A percentile compares a stretch with the other conserved stretches of the same genome.
These are phyloP conservation scores for Jatropha podagrica DNA, from an alignment of 441 rosid genomes.

Conservation along the genomic window DNA sequence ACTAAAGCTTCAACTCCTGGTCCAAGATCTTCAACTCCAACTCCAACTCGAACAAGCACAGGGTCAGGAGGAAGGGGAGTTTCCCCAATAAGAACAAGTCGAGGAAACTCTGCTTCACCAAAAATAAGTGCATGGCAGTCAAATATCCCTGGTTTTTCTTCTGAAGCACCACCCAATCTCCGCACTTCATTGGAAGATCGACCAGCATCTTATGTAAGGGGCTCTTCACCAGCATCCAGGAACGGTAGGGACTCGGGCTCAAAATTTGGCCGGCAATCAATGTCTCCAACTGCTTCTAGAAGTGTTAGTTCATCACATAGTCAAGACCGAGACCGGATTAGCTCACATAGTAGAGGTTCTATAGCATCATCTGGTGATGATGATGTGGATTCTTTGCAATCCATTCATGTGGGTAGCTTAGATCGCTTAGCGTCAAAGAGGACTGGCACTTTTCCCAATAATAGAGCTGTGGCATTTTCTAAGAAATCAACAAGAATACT, in stretches of 20 bases:
- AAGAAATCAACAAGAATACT: constrained; percentile 54
- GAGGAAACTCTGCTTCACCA: constrained; percentile 93
- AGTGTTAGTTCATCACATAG: constrained; percentile 88
- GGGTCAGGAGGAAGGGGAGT: constrained; percentile 76
- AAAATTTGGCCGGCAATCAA: constrained; percentile 73
- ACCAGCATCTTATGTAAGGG: constrained; percentile 91
- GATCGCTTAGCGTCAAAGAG: constrained; percentile 54
- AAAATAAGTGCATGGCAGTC: constrained; percentile 92
- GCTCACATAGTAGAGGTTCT: constrained; percentile 88
- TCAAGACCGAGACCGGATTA: constrained; percentile 83
- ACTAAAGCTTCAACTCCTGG: constrained; percentile 60
- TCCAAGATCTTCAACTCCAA: constrained; percentile 80
- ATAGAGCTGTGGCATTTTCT: constrained; percentile 58
- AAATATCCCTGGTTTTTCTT: constrained; percentile 90
- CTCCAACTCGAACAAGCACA: constrained; percentile 69
- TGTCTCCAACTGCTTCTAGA: constrained; percentile 95
- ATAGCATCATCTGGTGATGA: constrained; percentile 95
- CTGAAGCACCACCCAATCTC: constrained; percentile 97
- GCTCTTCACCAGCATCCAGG: constrained; percentile 96
- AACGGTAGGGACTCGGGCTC: constrained; percentile 68
- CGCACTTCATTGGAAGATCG: constrained; percentile 96
- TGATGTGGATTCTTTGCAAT: constrained; percentile 72
- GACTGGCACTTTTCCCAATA: constrained; percentile 56
- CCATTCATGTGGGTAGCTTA: constrained; percentile 53
- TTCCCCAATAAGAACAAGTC: constrained; percentile 67